These are phyloP conservation scores for Blastobotrys americana DNA, from an alignment of 805 yeast species.

Conservation along the genomic window DNA sequence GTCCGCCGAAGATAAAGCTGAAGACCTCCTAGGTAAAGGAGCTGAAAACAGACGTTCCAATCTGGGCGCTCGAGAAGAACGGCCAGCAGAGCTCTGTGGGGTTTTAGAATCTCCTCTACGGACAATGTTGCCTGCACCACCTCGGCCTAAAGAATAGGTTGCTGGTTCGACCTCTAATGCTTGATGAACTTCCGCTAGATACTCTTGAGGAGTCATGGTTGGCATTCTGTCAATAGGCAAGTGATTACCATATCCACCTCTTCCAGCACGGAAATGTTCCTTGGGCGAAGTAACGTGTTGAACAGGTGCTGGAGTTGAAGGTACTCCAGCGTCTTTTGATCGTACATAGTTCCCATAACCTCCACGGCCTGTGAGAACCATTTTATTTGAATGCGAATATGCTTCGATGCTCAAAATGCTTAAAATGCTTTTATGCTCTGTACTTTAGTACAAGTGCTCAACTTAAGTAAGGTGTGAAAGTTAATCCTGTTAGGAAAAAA, in stretches of 20 bases:
- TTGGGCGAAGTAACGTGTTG: constrained; percentile 30
- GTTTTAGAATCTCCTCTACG: background rate
- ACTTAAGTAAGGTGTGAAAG: background rate
- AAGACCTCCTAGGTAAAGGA: background rate
- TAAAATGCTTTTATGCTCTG: background rate
- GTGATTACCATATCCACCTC: constrained; percentile 35
- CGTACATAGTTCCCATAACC: constrained; percentile 27
- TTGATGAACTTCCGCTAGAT: constrained; percentile 28
- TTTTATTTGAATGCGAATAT: no score
- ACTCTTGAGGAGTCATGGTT: constrained; percentile 28
- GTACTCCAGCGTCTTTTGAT: constrained; percentile 13
- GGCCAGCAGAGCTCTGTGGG: no score
- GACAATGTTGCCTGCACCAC: constrained; percentile 32
- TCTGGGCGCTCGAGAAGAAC: background rate
- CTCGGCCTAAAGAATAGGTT: constrained; percentile 32
- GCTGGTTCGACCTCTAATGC: constrained; percentile 28
- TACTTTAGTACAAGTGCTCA: background rate
- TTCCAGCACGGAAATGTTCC: constrained; percentile 31
- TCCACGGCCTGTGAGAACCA: constrained; percentile 30
- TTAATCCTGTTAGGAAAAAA: background rate
- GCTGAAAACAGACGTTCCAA: background rate
- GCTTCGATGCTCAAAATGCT: no score
- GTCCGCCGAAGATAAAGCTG: constrained; percentile 1
- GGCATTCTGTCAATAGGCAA: constrained; percentile 26
- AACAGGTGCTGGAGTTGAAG: constrained; percentile 30